phyloP scores from a whole-genome alignment of 2,329 filamentous ascomycete species.

The Ophiostoma sp. region DNA sequence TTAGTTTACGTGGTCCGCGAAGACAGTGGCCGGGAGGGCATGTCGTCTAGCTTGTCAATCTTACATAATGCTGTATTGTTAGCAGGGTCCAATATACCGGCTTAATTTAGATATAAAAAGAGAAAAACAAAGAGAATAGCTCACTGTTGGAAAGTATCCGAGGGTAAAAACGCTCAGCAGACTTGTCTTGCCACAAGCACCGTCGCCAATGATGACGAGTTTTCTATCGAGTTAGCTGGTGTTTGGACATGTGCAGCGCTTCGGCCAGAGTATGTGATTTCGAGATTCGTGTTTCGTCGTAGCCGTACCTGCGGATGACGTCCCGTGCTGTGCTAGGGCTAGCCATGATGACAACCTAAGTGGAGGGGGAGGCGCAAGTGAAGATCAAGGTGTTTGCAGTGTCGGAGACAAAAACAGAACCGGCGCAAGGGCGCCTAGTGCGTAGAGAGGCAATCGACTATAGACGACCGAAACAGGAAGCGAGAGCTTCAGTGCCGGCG shows the following conservation, averaged over 20 bases:
- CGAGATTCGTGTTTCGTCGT: not conserved
- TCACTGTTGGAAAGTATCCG: slow-evolving; percentile 93
- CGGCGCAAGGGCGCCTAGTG: slow-evolving; percentile 6
- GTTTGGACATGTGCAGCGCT: not conserved
- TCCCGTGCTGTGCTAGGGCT: slow-evolving; percentile 34
- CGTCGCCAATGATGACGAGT: slow-evolving; percentile 92
- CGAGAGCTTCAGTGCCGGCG: not conserved
- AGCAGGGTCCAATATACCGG: not conserved
- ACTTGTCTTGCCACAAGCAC: slow-evolving; percentile 97
- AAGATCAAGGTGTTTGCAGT: too few relatives aligned
- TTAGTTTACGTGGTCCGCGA: not conserved
- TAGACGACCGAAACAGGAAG: not conserved
- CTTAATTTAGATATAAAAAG: not conserved
- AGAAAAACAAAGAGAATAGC: slow-evolving; percentile 32
- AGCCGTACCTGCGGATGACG: slow-evolving; percentile 38
- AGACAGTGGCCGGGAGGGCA: too few relatives aligned
- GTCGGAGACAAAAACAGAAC: not conserved
- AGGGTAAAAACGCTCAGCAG: slow-evolving; percentile 95
- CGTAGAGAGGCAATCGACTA: not conserved
- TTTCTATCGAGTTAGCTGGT: slow-evolving; percentile 55
- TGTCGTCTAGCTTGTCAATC: slow-evolving; percentile 25
- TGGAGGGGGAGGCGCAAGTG: not conserved
- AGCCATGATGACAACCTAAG: slow-evolving; percentile 32
- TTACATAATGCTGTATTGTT: slow-evolving; percentile 53
- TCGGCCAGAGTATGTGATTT: not conserved